Evolutionary conservation across 495 filamentous ascomycete genomes (phyloP).

Genomic region (Bryoglossum gracile): DNA sequence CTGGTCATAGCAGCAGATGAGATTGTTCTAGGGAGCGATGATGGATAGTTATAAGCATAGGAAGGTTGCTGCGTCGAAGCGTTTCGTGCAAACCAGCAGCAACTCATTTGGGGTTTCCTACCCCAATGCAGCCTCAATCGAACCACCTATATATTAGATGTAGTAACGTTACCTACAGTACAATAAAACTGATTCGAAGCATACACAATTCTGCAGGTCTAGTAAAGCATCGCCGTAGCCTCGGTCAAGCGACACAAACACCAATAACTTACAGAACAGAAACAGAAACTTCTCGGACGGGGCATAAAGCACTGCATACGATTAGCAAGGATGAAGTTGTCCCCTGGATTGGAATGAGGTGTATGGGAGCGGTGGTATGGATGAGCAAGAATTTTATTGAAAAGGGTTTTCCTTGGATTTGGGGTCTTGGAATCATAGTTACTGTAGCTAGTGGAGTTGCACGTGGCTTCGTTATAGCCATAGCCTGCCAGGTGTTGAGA

Average conservation of each 20-base stretch:
- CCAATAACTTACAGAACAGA: too few relatives aligned
- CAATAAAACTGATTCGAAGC: not conserved
- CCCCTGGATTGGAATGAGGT: not conserved
- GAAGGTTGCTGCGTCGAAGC: too few relatives aligned
- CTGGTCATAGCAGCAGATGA: slow-evolving; percentile 3
- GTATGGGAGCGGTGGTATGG: slow-evolving; percentile 6
- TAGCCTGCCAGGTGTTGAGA: slow-evolving; percentile 2
- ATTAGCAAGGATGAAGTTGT: too few relatives aligned
- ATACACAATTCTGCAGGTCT: not conserved
- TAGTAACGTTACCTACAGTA: too few relatives aligned
- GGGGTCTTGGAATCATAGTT: slow-evolving; percentile 6
- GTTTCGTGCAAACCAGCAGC: too few relatives aligned
- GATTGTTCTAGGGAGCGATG: slow-evolving; percentile 5
- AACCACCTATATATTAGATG: too few relatives aligned
- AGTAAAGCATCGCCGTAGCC: not conserved
- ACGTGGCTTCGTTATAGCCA: not conserved
- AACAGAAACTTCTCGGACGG: too few relatives aligned
- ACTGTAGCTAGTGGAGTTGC: slow-evolving; percentile 8
- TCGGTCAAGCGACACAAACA: not conserved
- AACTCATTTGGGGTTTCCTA: too few relatives aligned
- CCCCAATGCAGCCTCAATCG: too few relatives aligned
- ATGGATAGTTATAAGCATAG: not conserved
- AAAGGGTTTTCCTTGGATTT: slow-evolving; percentile 4
- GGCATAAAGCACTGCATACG: too few relatives aligned
- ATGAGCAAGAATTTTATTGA: slow-evolving; percentile 4